A percentile compares a stretch with the other conserved stretches of the same genome.
Evolutionary conservation across 768 basidiomycete species (phyloP).

Genomic region (Tephrocybe sp.): DNA sequence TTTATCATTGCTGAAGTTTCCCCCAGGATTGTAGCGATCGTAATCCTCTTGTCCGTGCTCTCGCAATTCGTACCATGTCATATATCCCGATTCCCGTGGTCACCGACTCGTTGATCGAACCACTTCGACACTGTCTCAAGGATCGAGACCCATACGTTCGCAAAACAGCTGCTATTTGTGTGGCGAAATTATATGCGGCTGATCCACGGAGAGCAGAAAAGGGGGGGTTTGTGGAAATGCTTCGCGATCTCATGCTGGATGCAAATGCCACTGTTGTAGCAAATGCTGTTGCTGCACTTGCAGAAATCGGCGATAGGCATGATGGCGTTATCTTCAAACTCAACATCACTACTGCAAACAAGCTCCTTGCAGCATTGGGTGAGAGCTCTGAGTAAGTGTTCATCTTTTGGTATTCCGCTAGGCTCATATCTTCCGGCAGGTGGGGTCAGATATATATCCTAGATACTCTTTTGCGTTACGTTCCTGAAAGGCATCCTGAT

Average conservation of each 20-base stretch:
- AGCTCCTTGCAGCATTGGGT: constrained; percentile 83
- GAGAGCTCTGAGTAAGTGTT: constrained; percentile 94
- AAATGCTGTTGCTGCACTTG: constrained; percentile 93
- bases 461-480: constrained; percentile 88
- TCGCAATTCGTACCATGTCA: constrained; percentile 98
- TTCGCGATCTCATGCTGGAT: constrained; percentile 91
- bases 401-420: background rate
- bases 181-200: constrained; percentile 90
- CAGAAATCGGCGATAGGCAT: constrained; percentile 95
- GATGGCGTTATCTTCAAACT: constrained; percentile 92
- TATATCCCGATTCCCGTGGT: constrained; percentile 94
- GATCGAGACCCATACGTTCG: constrained; percentile 97
- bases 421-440: constrained; percentile 38
- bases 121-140: constrained; percentile 86
- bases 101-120: constrained; percentile 82
- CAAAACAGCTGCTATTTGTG: constrained; percentile 97
- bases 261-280: constrained; percentile 95
- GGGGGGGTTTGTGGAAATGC: constrained; percentile 85
- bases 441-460: constrained; percentile 99
- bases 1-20: constrained; percentile 10
- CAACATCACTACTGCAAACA: constrained; percentile 83
- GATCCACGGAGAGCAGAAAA: constrained; percentile 86
- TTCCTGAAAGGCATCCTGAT: constrained; percentile 84
- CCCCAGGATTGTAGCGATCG: constrained; percentile 92
- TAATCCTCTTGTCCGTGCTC: constrained; percentile 93